Conservation (phyloP, 2,329 filamentous ascomycete species). For the Daldinia sp. region DNA sequence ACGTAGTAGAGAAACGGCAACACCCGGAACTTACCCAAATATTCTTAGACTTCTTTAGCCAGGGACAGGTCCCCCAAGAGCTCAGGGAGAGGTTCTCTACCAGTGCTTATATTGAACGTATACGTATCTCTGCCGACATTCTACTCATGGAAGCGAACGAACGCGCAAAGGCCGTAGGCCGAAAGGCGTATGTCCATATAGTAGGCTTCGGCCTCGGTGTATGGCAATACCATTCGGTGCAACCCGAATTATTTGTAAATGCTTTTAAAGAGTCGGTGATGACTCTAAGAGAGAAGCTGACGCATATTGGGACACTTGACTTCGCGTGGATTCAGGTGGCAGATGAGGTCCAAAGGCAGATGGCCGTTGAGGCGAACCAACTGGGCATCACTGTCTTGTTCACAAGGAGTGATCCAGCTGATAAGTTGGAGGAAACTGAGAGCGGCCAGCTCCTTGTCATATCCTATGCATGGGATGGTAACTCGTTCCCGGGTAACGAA, state of each 20-base stretch:
- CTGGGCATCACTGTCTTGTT: conserved; percentile 43
- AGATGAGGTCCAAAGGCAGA: background rate
- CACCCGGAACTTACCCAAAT: conserved; percentile 44
- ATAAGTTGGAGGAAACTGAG: conserved; percentile 36
- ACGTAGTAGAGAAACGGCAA: conserved; percentile 16
- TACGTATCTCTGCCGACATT: conserved; percentile 46
- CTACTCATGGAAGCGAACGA: conserved; percentile 50
- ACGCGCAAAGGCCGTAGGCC: conserved; percentile 40
- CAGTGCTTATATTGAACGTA: conserved; percentile 47
- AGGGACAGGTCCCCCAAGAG: background rate
- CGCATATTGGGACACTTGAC: conserved; percentile 46
- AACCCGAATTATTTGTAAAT: conserved; percentile 42
- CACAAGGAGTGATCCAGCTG: conserved; percentile 46
- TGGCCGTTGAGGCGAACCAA: background rate
- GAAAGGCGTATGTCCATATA: conserved; percentile 50
- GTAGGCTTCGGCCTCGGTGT: conserved; percentile 53
- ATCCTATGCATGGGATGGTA: conserved; percentile 53
- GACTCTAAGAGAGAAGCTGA: conserved; percentile 23
- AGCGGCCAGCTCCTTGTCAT: conserved; percentile 48
- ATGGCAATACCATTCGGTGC: conserved; percentile 35
- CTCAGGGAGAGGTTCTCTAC: conserved; percentile 38
- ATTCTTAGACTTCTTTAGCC: conserved; percentile 46
- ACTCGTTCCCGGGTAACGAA: conserved; percentile 52
- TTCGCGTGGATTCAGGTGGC: conserved; percentile 43
- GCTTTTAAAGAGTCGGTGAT: conserved; percentile 41